Percentiles rank a stretch among this genome's conserved stretches.
These are phyloP conservation scores for Heterobasidion occidentale DNA, from an alignment of 1,284 basidiomycete genomes.

Conservation along the genomic window DNA sequence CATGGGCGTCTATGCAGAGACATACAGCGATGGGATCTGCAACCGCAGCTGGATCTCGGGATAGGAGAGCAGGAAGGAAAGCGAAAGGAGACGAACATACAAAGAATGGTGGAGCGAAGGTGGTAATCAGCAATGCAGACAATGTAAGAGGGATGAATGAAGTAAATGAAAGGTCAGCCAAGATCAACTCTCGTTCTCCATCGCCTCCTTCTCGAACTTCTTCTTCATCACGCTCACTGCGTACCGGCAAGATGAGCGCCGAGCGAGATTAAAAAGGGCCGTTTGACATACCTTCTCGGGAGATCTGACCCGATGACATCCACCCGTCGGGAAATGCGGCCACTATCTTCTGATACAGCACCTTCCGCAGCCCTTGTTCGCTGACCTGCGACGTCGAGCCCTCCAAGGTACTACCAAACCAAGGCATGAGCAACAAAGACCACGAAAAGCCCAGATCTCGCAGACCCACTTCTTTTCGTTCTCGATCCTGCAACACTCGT, in stretches of 20 bases:
- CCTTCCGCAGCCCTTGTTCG: slow-evolving; percentile 71
- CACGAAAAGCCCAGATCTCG: slow-evolving; percentile 1
- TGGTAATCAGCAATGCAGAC: neutral
- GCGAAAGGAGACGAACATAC: neutral
- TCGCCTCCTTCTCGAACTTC: slow-evolving; percentile 55
- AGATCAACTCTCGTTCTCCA: slow-evolving; percentile 36
- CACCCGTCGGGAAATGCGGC: slow-evolving; percentile 69
- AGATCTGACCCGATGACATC: slow-evolving; percentile 46
- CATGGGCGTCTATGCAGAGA: neutral
- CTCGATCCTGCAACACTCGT: slow-evolving; percentile 72
- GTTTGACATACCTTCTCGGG: slow-evolving; percentile 38
- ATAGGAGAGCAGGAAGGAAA: neutral
- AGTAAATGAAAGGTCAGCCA: neutral
- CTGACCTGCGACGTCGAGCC: slow-evolving; percentile 61
- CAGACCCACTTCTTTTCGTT: slow-evolving; percentile 75
- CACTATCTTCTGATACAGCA: slow-evolving; percentile 76
- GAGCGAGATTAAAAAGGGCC: slow-evolving; percentile 8
- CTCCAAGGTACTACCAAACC: slow-evolving; percentile 45
- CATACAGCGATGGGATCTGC: neutral
- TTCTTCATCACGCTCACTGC: slow-evolving; percentile 76
- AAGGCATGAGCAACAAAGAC: slow-evolving; percentile 4
- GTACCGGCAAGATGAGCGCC: neutral
- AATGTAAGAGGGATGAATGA: neutral
- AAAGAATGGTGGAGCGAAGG: neutral
- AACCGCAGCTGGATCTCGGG: neutral